A percentile compares a stretch with the other conserved stretches of the same genome.
Conservation (phyloP, 225 moss, liverwort and hornwort species). For the Takakia lepidozioides region DNA sequence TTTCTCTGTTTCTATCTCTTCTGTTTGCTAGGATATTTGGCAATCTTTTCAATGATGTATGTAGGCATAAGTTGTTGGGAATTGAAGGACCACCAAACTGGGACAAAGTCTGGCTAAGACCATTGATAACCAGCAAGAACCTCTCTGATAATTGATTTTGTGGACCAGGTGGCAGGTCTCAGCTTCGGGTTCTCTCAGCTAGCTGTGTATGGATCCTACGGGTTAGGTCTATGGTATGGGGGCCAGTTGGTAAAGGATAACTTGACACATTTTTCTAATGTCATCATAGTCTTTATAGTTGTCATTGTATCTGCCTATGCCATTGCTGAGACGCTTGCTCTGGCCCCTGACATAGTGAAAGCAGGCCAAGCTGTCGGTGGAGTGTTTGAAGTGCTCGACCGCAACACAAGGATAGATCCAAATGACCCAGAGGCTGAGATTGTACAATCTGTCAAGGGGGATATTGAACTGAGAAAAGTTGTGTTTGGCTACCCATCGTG, state of each 20-base stretch:
- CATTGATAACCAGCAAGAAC: too few relatives aligned
- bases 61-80: too few relatives aligned
- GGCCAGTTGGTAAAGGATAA: conserved; percentile 23
- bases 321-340: conserved; percentile 36
- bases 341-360: conserved; percentile 39
- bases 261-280: conserved; percentile 25
- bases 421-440: conserved; percentile 26
- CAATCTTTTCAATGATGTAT: too few relatives aligned
- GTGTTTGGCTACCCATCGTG: conserved; percentile 34
- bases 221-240: conserved; percentile 37
- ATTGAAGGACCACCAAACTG: too few relatives aligned
- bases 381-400: conserved; percentile 35
- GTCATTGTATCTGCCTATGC: conserved; percentile 43
- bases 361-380: conserved; percentile 30
- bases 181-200: conserved; percentile 47
- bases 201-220: conserved; percentile 42
- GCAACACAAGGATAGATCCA: conserved; percentile 30
- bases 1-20: too few relatives aligned
- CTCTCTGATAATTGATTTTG: too few relatives aligned
- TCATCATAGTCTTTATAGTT: conserved; percentile 49
- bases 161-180: conserved; percentile 33
- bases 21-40: too few relatives aligned
- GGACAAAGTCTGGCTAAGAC: too few relatives aligned
- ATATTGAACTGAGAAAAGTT: conserved; percentile 32
- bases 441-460: conserved; percentile 24